A percentile compares a stretch with the other conserved stretches of the same genome.
phyloP scores from a whole-genome alignment of 352 stramenopile species.

The Pythium folliculosum region DNA sequence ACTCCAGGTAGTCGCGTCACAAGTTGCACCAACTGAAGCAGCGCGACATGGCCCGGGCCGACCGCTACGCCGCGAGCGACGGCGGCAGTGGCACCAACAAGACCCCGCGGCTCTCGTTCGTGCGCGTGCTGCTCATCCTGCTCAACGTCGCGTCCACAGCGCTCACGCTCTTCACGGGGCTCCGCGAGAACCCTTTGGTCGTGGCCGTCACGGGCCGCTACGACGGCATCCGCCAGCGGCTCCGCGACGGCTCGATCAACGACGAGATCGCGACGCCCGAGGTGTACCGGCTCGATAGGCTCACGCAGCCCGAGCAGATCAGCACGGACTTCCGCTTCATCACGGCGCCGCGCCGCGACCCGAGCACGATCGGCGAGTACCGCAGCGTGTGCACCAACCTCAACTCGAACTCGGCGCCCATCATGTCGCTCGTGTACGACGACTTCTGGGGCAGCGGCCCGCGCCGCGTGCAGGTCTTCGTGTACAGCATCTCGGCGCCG shows the following conservation, averaged over 20 bases:
- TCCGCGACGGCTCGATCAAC: conserved; percentile 29
- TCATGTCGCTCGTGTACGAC: conserved; percentile 28
- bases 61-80: neutral
- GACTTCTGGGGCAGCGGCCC: conserved; percentile 36
- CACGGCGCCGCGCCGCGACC: conserved; percentile 26
- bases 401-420: conserved; percentile 32
- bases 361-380: conserved; percentile 28
- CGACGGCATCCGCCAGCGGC: conserved; percentile 19
- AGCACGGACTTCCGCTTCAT: conserved; percentile 24
- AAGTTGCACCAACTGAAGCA: no score
- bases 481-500: conserved; percentile 39
- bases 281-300: neutral
- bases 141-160: conserved; percentile 21
- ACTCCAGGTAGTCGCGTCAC: no score
- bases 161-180: conserved; percentile 26
- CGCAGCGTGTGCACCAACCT: conserved; percentile 33
- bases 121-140: conserved; percentile 4
- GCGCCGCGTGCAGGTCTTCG: conserved; percentile 28
- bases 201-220: conserved; percentile 21
- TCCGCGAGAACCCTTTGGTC: conserved; percentile 22
- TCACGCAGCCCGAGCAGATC: conserved; percentile 34
- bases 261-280: conserved; percentile 21
- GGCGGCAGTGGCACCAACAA: neutral
- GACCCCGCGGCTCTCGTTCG: neutral
- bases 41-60: neutral